A percentile compares a stretch with the other conserved stretches of the same genome.
Conservation (phyloP, 83 land plant species). For the Thuja plicata region DNA sequence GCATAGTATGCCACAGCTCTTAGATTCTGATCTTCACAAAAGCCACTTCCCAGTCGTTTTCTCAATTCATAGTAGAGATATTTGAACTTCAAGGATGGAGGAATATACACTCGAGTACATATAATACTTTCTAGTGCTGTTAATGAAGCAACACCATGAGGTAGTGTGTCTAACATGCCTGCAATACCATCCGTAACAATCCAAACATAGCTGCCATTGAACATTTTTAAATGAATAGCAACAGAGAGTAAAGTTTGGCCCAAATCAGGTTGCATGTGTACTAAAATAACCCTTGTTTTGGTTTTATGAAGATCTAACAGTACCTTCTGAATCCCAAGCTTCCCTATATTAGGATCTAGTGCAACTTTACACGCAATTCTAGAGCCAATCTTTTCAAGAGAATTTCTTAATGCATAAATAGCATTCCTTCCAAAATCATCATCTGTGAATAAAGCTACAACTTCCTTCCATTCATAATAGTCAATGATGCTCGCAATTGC, state of each 20-base stretch:
- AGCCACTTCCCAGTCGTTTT: not conserved
- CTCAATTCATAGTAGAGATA: not conserved
- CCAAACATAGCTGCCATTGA: constrained; percentile 71
- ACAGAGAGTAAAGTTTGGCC: constrained; percentile 44
- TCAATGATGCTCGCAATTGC: constrained; percentile 62
- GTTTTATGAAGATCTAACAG: constrained; percentile 42
- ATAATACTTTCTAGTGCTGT: not conserved
- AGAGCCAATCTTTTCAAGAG: constrained; percentile 31
- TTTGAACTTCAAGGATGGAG: constrained; percentile 6
- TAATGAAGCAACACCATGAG: not conserved
- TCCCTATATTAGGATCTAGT: constrained; percentile 31
- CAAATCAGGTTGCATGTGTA: constrained; percentile 37
- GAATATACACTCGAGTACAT: not conserved
- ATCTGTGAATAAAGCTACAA: constrained; percentile 57
- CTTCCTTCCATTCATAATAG: constrained; percentile 70
- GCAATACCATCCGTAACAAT: constrained; percentile 46
- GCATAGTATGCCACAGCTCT: constrained; percentile 75
- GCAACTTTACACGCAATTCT: constrained; percentile 49
- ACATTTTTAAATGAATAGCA: constrained; percentile 63
- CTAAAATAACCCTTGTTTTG: constrained; percentile 64
- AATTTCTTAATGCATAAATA: constrained; percentile 46
- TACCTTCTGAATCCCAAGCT: constrained; percentile 31
- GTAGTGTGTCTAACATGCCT: constrained; percentile 16
- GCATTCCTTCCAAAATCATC: constrained; percentile 76
- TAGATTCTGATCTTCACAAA: constrained; percentile 1